Conservation (phyloP, 805 yeast genomes). For the Schwanniomyces occidentalis region DNA sequence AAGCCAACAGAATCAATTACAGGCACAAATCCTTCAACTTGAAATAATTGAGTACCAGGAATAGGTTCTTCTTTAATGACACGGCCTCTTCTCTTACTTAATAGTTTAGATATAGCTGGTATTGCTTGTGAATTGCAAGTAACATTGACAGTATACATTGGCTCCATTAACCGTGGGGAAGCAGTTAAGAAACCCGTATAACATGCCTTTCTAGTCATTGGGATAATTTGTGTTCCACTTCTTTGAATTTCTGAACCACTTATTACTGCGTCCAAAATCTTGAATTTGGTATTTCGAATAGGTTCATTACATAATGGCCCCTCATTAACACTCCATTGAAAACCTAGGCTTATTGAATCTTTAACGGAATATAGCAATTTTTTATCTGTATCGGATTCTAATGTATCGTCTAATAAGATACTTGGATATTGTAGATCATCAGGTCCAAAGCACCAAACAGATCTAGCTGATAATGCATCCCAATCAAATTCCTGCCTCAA, state of each 20-base stretch:
- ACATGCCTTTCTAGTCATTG: conserved; percentile 82
- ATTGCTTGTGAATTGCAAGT: conserved; percentile 53
- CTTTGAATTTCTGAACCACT: conserved; percentile 49
- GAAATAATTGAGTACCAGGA: conserved; percentile 70
- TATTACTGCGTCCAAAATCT: conserved; percentile 60
- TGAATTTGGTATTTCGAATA: conserved; percentile 67
- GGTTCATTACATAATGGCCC: conserved; percentile 95
- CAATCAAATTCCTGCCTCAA: conserved; percentile 64
- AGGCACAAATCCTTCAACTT: conserved; percentile 68
- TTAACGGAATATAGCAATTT: conserved; percentile 43
- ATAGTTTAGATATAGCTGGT: conserved; percentile 45
- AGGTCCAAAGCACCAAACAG: conserved; percentile 74
- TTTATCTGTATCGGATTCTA: conserved; percentile 68
- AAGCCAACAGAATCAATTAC: conserved; percentile 89
- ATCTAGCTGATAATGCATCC: conserved; percentile 83
- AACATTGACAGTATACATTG: conserved; percentile 62
- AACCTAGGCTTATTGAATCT: conserved; percentile 70
- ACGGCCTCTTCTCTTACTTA: conserved; percentile 70
- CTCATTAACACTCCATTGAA: conserved; percentile 76
- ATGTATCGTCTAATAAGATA: conserved; percentile 66
- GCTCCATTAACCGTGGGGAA: conserved; percentile 78
- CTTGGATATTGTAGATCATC: conserved; percentile 48
- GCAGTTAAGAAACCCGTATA: conserved; percentile 79
- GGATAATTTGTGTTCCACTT: conserved; percentile 69
- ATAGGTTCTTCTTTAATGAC: conserved; percentile 49